Evolutionary conservation across 495 filamentous ascomycete species (phyloP).

Genomic region (Aeminium ludgeri): DNA sequence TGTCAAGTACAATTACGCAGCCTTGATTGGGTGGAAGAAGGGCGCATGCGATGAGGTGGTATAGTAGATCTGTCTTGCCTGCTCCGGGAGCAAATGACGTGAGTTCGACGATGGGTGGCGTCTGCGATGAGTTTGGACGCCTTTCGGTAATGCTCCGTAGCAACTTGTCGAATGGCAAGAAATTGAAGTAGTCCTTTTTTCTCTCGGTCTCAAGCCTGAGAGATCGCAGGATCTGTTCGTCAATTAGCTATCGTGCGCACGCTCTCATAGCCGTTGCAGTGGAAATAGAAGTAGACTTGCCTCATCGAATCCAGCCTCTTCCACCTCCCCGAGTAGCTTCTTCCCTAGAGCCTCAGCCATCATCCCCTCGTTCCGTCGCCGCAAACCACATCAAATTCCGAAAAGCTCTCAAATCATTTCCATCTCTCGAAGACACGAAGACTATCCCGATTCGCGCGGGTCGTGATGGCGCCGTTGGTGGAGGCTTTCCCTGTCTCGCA

Average conservation of each 20-base stretch:
- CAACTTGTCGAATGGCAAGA: slow-evolving; percentile 34
- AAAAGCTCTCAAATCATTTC: too few species aligned
- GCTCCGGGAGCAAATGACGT: slow-evolving; percentile 35
- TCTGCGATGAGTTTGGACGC: slow-evolving; percentile 18
- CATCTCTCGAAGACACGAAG: background rate
- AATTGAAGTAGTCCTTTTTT: slow-evolving; percentile 22
- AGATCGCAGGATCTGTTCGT: slow-evolving; percentile 3
- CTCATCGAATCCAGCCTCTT: slow-evolving; percentile 47
- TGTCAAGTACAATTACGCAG: slow-evolving; percentile 54
- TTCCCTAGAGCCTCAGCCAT: slow-evolving; percentile 38
- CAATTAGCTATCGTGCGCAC: background rate
- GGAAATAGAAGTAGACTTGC: slow-evolving; percentile 16
- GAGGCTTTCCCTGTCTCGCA: slow-evolving; percentile 37
- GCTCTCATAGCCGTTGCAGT: background rate
- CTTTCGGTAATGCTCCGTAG: slow-evolving; percentile 13
- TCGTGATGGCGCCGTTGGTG: slow-evolving; percentile 42
- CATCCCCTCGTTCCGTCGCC: slow-evolving; percentile 6
- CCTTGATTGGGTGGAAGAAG: slow-evolving; percentile 41
- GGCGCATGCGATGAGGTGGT: slow-evolving; percentile 45
- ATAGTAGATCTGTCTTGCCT: slow-evolving; percentile 52
- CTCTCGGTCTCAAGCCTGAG: slow-evolving; percentile 25
- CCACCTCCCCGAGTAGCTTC: slow-evolving; percentile 46
- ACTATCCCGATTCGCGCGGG: background rate
- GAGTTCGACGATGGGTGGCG: slow-evolving; percentile 40
- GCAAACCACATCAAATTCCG: background rate